Percentiles rank a stretch among this genome's conserved stretches.
These are phyloP conservation scores for Chamaenerion angustifolium DNA, from an alignment of 345 rosid species.

Conservation along the genomic window DNA sequence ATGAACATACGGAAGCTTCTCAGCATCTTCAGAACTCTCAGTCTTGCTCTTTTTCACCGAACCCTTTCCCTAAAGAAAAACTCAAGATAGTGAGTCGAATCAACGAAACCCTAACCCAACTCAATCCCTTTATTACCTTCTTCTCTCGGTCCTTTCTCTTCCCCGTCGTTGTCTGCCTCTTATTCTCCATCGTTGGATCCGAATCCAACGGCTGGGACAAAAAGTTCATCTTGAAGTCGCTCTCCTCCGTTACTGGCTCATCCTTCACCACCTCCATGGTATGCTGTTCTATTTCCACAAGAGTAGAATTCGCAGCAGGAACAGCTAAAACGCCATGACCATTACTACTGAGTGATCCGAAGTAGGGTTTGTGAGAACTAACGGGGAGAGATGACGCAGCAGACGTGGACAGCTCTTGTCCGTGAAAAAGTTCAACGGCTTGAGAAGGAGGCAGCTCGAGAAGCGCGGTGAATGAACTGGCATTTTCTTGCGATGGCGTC, in stretches of 20 bases:
- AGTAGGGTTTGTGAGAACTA: slow-evolving; percentile 1
- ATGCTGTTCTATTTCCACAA: slow-evolving; percentile 23
- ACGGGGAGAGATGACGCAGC: not conserved
- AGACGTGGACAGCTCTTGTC: slow-evolving; percentile 14
- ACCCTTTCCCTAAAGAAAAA: slow-evolving; percentile 20
- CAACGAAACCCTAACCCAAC: slow-evolving; percentile 1
- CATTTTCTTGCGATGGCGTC: slow-evolving; percentile 23
- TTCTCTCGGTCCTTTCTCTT: slow-evolving; percentile 43
- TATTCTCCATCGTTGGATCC: slow-evolving; percentile 18
- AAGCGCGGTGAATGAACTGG: slow-evolving; percentile 48
- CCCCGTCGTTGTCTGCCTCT: slow-evolving; percentile 14
- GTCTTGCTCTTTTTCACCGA: slow-evolving; percentile 37
- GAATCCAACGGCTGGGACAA: slow-evolving; percentile 18
- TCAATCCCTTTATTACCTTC: slow-evolving; percentile 21
- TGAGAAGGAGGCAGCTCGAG: slow-evolving; percentile 41
- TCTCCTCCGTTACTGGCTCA: slow-evolving; percentile 22
- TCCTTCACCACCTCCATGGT: slow-evolving; percentile 32
- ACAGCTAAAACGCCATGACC: slow-evolving; percentile 24
- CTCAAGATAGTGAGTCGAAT: not conserved
- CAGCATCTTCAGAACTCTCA: slow-evolving; percentile 25
- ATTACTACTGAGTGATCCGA: not conserved
- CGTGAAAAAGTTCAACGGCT: slow-evolving; percentile 42
- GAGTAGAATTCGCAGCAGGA: slow-evolving; percentile 11
- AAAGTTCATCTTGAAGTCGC: slow-evolving; percentile 19
- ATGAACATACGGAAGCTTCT: slow-evolving; percentile 50